Conservation (phyloP, 257 asterid genomes). For the Misopates orontium region DNA sequence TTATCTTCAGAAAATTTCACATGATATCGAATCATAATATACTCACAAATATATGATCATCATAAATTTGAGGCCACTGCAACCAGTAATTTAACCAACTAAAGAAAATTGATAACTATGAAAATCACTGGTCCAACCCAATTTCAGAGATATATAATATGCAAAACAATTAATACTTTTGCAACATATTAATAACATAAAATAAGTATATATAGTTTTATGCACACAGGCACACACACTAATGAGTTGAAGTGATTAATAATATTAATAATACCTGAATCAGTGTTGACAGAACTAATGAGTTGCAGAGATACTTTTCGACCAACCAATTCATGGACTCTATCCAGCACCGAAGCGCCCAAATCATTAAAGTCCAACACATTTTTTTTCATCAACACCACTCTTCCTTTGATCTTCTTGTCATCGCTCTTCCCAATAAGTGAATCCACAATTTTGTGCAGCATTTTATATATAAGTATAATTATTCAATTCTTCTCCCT, state of each 20-base stretch:
- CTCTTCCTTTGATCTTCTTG: conserved; percentile 17
- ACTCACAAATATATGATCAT: too few species aligned
- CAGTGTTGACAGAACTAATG: conserved; percentile 13
- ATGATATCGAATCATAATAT: too few species aligned
- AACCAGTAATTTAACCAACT: too few species aligned
- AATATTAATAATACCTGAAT: conserved; percentile 13
- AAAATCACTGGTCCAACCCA: too few species aligned
- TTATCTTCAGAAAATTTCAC: too few species aligned
- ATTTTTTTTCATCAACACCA: conserved; percentile 20
- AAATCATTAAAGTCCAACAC: conserved; percentile 15
- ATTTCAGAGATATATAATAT: too few species aligned
- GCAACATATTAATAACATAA: too few species aligned
- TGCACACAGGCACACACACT: too few species aligned
- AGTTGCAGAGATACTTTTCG: conserved; percentile 15
- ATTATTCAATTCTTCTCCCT: neutral
- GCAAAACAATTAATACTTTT: too few species aligned
- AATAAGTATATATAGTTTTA: too few species aligned
- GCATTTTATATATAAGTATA: neutral
- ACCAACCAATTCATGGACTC: conserved; percentile 15
- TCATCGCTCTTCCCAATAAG: neutral
- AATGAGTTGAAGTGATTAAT: neutral
- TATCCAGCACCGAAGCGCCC: conserved; percentile 5
- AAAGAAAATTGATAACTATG: too few species aligned
- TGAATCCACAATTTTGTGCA: neutral
- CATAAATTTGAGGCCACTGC: too few species aligned